phyloP scores from a whole-genome alignment of 352 stramenopile species.

The Globisporangium cylindrosporum region DNA sequence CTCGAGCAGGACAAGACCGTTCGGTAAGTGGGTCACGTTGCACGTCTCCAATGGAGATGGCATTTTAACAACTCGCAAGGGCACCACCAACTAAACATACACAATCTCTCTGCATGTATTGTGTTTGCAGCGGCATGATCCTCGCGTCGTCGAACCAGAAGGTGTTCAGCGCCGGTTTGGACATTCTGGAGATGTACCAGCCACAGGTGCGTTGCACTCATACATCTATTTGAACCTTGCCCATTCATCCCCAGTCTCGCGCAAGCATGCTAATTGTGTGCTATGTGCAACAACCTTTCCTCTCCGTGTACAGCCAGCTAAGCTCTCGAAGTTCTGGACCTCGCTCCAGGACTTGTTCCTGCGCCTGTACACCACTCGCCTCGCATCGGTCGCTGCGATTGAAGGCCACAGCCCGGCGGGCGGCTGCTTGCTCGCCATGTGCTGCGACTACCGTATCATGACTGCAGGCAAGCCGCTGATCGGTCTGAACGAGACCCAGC shows the following conservation, averaged over 20 bases:
- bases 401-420: constrained; percentile 91
- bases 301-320: constrained; percentile 26
- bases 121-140: constrained; percentile 62
- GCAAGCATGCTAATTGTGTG: neutral
- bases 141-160: constrained; percentile 71
- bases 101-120: neutral
- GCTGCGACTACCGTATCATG: constrained; percentile 95
- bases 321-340: constrained; percentile 88
- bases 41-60: neutral
- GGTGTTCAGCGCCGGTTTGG: constrained; percentile 91
- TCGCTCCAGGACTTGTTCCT: constrained; percentile 92
- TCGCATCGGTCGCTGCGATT: constrained; percentile 89
- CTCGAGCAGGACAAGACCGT: constrained; percentile 75
- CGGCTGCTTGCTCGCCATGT: constrained; percentile 93
- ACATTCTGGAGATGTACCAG: constrained; percentile 92
- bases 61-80: neutral
- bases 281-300: neutral
- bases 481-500: constrained; percentile 92
- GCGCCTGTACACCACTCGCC: constrained; percentile 89
- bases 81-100: neutral
- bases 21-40: constrained; percentile 31
- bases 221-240: neutral
- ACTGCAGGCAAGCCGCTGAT: constrained; percentile 85
- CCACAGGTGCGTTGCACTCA: constrained; percentile 46
- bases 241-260: neutral